Evolutionary conservation across 1,139 yeast species (phyloP).

Genomic region (Taiozyma sp.): DNA sequence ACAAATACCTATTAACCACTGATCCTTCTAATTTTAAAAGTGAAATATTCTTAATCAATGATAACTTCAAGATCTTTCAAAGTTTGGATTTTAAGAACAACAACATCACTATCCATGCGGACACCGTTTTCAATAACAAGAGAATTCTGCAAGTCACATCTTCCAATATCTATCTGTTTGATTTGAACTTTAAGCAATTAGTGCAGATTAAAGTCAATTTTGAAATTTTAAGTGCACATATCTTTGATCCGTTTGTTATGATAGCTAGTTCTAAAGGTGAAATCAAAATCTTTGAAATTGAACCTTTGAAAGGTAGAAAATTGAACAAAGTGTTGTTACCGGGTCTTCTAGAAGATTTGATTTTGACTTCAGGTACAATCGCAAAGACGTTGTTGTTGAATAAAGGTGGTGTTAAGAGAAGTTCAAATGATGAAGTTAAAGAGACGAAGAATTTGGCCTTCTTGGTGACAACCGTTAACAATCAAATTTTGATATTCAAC

Average conservation of each 20-base stretch:
- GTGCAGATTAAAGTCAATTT: conserved; percentile 37
- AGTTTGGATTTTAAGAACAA: conserved; percentile 62
- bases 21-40: conserved; percentile 61
- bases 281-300: conserved; percentile 39
- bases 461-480: conserved; percentile 72
- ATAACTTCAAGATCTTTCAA: conserved; percentile 59
- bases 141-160: conserved; percentile 74
- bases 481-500: conserved; percentile 61
- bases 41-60: conserved; percentile 68
- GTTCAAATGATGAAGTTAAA: conserved; percentile 13
- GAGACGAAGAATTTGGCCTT: conserved; percentile 46
- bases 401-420: conserved; percentile 11
- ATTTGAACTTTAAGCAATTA: conserved; percentile 50
- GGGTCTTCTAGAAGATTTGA: conserved; percentile 49
- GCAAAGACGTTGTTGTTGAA: conserved; percentile 37
- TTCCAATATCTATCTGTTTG: conserved; percentile 59
- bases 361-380: conserved; percentile 67
- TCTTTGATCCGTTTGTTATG: conserved; percentile 53
- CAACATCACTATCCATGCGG: conserved; percentile 64
- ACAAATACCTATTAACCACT: conserved; percentile 66
- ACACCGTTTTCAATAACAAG: conserved; percentile 53
- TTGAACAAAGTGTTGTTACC: conserved; percentile 37
- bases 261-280: conserved; percentile 59
- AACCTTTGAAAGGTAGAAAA: conserved; percentile 29
- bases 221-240: conserved; percentile 52